Evolutionary conservation across 768 basidiomycete species (phyloP).

Genomic region (Tricholoma flavovirens): DNA sequence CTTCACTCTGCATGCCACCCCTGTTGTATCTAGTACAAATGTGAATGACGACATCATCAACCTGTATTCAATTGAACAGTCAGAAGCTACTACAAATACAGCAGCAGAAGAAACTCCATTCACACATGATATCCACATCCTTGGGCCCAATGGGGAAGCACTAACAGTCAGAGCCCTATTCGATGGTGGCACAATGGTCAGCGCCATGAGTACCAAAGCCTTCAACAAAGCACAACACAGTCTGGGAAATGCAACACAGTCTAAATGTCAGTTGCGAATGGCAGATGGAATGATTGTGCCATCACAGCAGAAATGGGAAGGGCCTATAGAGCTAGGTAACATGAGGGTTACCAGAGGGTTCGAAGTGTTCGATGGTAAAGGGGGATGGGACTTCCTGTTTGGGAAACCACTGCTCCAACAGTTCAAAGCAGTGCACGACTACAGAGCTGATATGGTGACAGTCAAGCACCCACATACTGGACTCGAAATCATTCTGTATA

Average conservation of each 20-base stretch:
- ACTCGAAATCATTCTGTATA: too few relatives aligned
- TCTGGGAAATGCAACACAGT: slow-evolving; percentile 8
- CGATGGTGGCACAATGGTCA: slow-evolving; percentile 27
- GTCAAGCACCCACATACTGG: too few relatives aligned
- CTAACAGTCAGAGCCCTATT: slow-evolving; percentile 15
- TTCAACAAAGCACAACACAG: slow-evolving; percentile 9
- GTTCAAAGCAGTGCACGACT: slow-evolving; percentile 9
- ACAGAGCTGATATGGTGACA: too few relatives aligned
- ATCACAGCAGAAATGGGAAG: slow-evolving; percentile 17
- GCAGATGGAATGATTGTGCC: too few relatives aligned
- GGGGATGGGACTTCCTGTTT: neutral
- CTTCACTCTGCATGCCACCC: neutral
- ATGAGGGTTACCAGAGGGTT: neutral
- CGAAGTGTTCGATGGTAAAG: neutral
- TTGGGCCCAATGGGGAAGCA: slow-evolving; percentile 9
- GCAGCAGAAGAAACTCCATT: slow-evolving; percentile 14
- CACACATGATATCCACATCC: slow-evolving; percentile 14
- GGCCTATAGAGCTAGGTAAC: too few relatives aligned
- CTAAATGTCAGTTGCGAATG: slow-evolving; percentile 14
- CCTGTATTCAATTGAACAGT: too few relatives aligned
- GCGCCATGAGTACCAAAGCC: slow-evolving; percentile 17
- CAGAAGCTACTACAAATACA: neutral
- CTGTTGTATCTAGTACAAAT: too few relatives aligned
- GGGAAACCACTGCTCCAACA: too few relatives aligned
- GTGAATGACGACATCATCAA: too few relatives aligned